Evolutionary conservation across 495 filamentous ascomycete genomes (phyloP).

Genomic region (Penicillium macrosclerotiorum): DNA sequence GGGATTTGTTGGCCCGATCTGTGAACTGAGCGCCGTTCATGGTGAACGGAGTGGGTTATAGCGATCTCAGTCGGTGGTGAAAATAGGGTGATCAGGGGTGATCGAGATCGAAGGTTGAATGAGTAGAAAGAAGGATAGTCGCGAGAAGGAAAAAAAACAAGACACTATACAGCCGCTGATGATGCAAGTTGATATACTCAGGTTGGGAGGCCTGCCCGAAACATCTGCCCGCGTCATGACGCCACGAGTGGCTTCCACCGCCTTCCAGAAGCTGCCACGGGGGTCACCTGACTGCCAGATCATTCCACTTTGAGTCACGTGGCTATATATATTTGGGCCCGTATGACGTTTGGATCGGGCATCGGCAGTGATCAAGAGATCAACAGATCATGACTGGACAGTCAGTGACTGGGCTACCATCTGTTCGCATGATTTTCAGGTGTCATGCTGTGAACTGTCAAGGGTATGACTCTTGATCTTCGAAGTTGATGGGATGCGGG

Average conservation of each 20-base stretch:
- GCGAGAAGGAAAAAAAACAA: not conserved
- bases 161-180: not conserved
- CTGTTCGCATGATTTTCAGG: too few relatives aligned
- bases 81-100: not conserved
- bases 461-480: too few relatives aligned
- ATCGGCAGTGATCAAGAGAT: too few relatives aligned
- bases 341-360: not conserved
- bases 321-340: not conserved
- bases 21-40: constrained; percentile 70
- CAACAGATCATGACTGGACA: too few relatives aligned
- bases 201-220: constrained; percentile 21
- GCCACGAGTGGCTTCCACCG: constrained; percentile 37
- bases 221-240: constrained; percentile 27
- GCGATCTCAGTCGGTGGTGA: constrained; percentile 8
- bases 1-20: constrained; percentile 81
- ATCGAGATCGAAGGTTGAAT: constrained; percentile 9
- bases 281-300: not conserved
- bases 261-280: constrained; percentile 38
- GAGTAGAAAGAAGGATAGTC: not conserved
- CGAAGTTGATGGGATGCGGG: too few relatives aligned
- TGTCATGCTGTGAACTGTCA: too few relatives aligned
- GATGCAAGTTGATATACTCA: constrained; percentile 28
- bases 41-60: constrained; percentile 17
- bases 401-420: too few relatives aligned
- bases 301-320: not conserved